Percentiles rank a stretch among this genome's conserved stretches.
Evolutionary conservation across 176 grass and related monocot genomes (phyloP).

Genomic region (Triticum dicoccoides): DNA sequence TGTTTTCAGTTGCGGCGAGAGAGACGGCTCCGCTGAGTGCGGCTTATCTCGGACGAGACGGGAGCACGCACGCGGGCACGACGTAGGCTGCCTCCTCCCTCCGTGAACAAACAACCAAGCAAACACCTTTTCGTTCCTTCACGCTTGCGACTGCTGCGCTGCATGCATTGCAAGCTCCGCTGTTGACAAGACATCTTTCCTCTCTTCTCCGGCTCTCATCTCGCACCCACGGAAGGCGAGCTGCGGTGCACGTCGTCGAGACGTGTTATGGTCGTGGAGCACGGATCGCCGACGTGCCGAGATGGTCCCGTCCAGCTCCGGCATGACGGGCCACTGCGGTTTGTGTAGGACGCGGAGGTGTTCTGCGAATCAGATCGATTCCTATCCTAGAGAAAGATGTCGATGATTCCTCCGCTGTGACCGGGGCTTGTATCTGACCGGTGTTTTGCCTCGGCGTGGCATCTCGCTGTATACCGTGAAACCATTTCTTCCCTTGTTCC

Average conservation of each 20-base stretch:
- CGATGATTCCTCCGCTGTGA: too few relatives aligned
- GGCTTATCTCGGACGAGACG: neutral
- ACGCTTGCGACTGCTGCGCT: neutral
- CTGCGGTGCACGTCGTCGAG: neutral
- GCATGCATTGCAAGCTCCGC: too few relatives aligned
- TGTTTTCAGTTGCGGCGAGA: neutral
- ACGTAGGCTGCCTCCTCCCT: too few relatives aligned
- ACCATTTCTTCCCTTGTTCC: too few relatives aligned
- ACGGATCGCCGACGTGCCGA: neutral
- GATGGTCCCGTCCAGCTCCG: neutral
- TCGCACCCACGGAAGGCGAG: neutral
- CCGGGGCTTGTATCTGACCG: too few relatives aligned
- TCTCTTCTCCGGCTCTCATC: neutral
- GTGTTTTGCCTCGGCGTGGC: too few relatives aligned
- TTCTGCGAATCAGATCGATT: too few relatives aligned
- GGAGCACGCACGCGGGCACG: neutral
- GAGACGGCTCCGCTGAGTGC: neutral
- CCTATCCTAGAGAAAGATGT: too few relatives aligned
- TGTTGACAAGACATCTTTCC: neutral
- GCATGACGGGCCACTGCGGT: neutral
- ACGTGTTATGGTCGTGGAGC: neutral
- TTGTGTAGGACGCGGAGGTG: too few relatives aligned
- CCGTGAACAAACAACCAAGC: neutral
- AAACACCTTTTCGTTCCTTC: neutral
- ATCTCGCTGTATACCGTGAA: too few relatives aligned